phyloP scores from a whole-genome alignment of 208 protist species.

The Leishmania martiniquensis region DNA sequence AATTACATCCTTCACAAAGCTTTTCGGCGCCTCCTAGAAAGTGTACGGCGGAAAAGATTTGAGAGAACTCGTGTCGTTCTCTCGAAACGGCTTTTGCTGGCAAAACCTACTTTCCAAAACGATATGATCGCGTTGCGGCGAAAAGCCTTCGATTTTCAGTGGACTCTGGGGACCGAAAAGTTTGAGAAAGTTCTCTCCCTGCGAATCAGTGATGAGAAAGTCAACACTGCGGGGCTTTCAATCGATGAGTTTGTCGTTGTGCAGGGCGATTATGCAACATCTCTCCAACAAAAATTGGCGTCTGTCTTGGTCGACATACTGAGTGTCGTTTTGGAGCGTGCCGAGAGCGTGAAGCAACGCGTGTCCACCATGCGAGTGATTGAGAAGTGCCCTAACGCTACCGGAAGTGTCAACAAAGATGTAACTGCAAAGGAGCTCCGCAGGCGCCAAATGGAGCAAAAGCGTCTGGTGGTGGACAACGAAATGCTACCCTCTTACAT shows the following conservation, averaged over 20 bases:
- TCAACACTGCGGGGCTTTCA: slow-evolving; percentile 15
- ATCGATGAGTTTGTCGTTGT: slow-evolving; percentile 34
- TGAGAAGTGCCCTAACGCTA: slow-evolving; percentile 36
- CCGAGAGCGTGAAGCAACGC: neutral
- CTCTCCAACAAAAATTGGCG: slow-evolving; percentile 61
- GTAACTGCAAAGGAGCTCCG: slow-evolving; percentile 67
- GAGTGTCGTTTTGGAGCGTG: slow-evolving; percentile 43
- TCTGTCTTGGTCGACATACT: slow-evolving; percentile 52
- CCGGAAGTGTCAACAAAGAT: slow-evolving; percentile 89
- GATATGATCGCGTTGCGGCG: slow-evolving; percentile 26
- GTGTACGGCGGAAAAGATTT: slow-evolving; percentile 32
- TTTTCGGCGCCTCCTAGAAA: slow-evolving; percentile 41
- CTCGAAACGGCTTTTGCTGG: slow-evolving; percentile 54
- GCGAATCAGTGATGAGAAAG: slow-evolving; percentile 9
- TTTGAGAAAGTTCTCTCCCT: slow-evolving; percentile 13
- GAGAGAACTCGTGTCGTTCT: slow-evolving; percentile 34
- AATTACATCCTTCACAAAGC: slow-evolving; percentile 57
- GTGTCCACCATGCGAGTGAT: slow-evolving; percentile 15
- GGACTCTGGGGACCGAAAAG: neutral
- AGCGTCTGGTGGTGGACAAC: slow-evolving; percentile 83
- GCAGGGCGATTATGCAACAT: slow-evolving; percentile 34
- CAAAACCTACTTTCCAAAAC: slow-evolving; percentile 35
- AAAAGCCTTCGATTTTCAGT: slow-evolving; percentile 41
- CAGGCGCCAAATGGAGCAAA: slow-evolving; percentile 66
- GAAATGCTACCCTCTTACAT: slow-evolving; percentile 77